Evolutionary conservation across 495 filamentous ascomycete genomes (phyloP), one percentile per base, ranked within the genome.

Genomic region (Lentithecium fluviatile): DNA sequence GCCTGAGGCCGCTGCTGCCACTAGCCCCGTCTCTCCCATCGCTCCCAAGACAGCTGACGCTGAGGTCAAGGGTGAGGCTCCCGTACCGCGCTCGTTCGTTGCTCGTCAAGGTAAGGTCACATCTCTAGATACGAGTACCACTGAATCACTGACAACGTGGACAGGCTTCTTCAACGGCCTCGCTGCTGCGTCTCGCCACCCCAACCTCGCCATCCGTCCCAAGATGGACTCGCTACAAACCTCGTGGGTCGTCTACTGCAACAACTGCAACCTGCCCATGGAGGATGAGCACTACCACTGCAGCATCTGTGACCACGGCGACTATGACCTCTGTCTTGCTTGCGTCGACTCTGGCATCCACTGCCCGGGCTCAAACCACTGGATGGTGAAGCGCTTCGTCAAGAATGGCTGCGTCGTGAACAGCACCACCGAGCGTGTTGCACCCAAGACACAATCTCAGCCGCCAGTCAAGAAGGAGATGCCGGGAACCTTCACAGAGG

Each of bases 281-380:
- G 79, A 85, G 34, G 84, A 90, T 64, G 82, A 82, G 21, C 94
- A 99, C 70, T 99, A 89, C 72, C 94, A 99, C 75, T 99, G 94
- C 78, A 87, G 88, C 67, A 88, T 85, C 54, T 99, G 95, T 73
- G 89, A 96, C 62, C 79, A 86, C 52, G 94, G 94, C 26, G 95
- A 99, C 73, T 99, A 90, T 69, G 94, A 99, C 68, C 83, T 99
- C 49, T 99, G 94, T 77, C 81, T 82, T 54, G 71, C 77, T 26
- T 99, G 94, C 72, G 83, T 96, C 38, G 79, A 84, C 45, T 76
- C 77, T 26, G 91, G 91, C 59, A 79, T 85, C 24, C 81, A 87
- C 37, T 99, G 95, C 77, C 82, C 81, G 48, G 83, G 83, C 45
- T 82, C 85, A 13, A 79, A 81, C 52, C 94, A 99, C 77, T 97